These are phyloP conservation scores for Pichia sp. DNA, from an alignment of 1,139 yeast species.

Conservation along the genomic window DNA sequence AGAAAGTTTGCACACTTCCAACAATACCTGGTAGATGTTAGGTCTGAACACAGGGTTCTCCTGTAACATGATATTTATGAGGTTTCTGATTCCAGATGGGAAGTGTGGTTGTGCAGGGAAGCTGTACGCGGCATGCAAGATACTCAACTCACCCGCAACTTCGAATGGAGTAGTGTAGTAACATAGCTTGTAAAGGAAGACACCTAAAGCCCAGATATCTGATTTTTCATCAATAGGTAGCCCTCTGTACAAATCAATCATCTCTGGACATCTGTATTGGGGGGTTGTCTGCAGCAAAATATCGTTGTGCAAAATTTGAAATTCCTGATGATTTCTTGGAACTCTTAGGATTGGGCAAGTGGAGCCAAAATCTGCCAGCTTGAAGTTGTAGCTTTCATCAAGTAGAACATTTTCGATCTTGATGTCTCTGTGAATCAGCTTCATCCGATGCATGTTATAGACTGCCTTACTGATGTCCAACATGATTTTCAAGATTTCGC, in stretches of 20 bases:
- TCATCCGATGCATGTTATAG: constrained; percentile 65
- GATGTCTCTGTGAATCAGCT: constrained; percentile 68
- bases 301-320: constrained; percentile 59
- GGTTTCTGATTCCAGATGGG: constrained; percentile 50
- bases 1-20: constrained; percentile 46
- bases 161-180: constrained; percentile 83
- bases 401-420: constrained; percentile 76
- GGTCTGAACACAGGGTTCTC: constrained; percentile 80
- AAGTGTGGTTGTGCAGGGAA: constrained; percentile 49
- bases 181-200: constrained; percentile 70
- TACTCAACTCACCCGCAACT: constrained; percentile 65
- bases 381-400: constrained; percentile 49
- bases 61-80: constrained; percentile 59
- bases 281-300: constrained; percentile 76
- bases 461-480: constrained; percentile 63
- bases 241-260: constrained; percentile 68
- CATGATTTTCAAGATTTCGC: constrained; percentile 64
- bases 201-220: constrained; percentile 84
- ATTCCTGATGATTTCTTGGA: constrained; percentile 61
- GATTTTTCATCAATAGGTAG: constrained; percentile 71
- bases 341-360: constrained; percentile 60
- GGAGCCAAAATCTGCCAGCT: constrained; percentile 77
- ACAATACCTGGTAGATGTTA: constrained; percentile 74
- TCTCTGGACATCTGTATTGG: constrained; percentile 78
- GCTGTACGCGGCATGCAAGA: constrained; percentile 56